Evolutionary conservation across 1,284 basidiomycete genomes (phyloP).

Genomic region (Trichosporon asahii): DNA sequence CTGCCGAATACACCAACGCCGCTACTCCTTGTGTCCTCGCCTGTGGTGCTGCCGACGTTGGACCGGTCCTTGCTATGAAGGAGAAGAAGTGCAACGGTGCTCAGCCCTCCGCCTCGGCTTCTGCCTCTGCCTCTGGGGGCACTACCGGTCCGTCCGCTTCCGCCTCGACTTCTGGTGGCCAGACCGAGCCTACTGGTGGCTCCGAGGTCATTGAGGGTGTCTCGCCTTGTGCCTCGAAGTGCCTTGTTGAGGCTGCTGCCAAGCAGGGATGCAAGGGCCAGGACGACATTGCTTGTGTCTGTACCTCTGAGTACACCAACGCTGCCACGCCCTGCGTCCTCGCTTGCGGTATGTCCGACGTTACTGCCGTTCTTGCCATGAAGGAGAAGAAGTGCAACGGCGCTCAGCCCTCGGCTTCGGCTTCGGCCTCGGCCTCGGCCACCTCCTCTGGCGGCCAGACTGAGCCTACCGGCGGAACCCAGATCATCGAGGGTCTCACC

Average conservation of each 20-base stretch:
- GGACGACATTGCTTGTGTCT: slow-evolving; percentile 11
- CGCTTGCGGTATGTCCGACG: not conserved
- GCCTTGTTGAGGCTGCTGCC: not conserved
- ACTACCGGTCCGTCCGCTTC: not conserved
- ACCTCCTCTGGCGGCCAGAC: not conserved
- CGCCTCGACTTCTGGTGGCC: not conserved
- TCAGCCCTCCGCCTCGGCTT: not conserved
- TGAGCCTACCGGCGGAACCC: not conserved
- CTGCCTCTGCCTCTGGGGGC: not conserved
- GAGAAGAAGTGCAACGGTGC: not conserved
- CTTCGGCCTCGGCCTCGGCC: not conserved
- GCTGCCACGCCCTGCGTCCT: slow-evolving; percentile 5
- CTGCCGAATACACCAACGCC: not conserved
- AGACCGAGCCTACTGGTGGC: not conserved
- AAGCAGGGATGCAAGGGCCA: slow-evolving; percentile 5
- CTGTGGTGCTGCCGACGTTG: not conserved
- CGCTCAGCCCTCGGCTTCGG: not conserved
- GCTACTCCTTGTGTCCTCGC: slow-evolving; percentile 4
- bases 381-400: not conserved
- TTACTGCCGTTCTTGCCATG: slow-evolving; percentile 4
- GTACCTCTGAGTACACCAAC: not conserved
- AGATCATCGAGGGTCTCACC: not conserved
- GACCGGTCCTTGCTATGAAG: slow-evolving; percentile 7
- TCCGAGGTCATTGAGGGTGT: not conserved
- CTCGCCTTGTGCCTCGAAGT: not conserved